Percentiles rank a stretch among this genome's conserved stretches.
Conservation (phyloP, 768 basidiomycete genomes). For the Russula compacta region DNA sequence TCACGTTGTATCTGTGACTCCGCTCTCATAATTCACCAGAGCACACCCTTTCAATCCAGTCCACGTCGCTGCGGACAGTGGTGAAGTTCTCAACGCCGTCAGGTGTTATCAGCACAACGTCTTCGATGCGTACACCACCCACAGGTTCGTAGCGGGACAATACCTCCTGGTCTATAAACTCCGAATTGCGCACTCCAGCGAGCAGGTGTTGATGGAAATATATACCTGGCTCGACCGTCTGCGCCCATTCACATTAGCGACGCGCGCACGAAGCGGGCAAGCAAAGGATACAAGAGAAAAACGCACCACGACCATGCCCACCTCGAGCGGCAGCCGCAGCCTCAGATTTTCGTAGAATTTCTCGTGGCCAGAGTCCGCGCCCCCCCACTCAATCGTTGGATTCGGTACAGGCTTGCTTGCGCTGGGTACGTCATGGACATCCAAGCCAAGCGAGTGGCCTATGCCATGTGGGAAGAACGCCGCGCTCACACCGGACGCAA, state of each 20-base stretch:
- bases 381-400: constrained; percentile 35
- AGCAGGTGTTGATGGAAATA: constrained; percentile 80
- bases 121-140: constrained; percentile 92
- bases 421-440: constrained; percentile 86
- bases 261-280: not conserved
- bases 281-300: not conserved
- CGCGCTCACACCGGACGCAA: constrained; percentile 64
- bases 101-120: constrained; percentile 72
- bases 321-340: constrained; percentile 60
- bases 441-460: constrained; percentile 86
- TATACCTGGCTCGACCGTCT: constrained; percentile 88
- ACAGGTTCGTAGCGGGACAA: constrained; percentile 67
- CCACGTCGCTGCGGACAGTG: constrained; percentile 70
- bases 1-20: not conserved
- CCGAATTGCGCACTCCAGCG: constrained; percentile 50
- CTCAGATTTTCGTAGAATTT: constrained; percentile 76
- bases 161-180: constrained; percentile 59
- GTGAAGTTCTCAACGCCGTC: constrained; percentile 80
- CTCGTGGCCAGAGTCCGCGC: constrained; percentile 33
- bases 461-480: constrained; percentile 95
- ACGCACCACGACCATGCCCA: constrained; percentile 81
- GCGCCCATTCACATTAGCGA: constrained; percentile 2
- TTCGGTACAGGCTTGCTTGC: constrained; percentile 66
- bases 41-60: constrained; percentile 76
- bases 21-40: constrained; percentile 43